These are phyloP conservation scores for Pinus albicaulis DNA, from an alignment of 75 land plant genomes.

Conservation along the genomic window DNA sequence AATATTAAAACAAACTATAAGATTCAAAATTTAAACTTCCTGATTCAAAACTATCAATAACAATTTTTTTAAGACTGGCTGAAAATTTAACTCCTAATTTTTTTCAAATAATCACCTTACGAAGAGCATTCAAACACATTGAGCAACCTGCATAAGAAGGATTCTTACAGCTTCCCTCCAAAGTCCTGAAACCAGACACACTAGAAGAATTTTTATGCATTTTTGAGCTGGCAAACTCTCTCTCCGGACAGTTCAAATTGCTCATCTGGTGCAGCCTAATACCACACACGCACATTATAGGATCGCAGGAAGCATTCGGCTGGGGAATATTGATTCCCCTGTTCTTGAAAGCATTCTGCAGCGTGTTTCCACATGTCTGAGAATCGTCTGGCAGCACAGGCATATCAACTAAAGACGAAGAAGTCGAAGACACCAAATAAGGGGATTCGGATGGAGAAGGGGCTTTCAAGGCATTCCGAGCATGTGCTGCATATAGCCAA, in stretches of 20 bases:
- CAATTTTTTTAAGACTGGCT: no score
- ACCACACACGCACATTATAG: constrained; percentile 73
- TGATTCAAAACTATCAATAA: no score
- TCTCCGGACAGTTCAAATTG: constrained; percentile 31
- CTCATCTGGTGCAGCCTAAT: constrained; percentile 58
- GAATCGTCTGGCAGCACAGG: constrained; percentile 62
- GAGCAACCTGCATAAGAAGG: constrained; percentile 72
- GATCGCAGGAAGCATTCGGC: constrained; percentile 68
- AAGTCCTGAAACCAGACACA: constrained; percentile 26
- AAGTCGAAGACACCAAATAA: background rate
- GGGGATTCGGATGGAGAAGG: constrained; percentile 6
- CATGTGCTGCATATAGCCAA: constrained; percentile 79
- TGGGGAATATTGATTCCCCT: constrained; percentile 41
- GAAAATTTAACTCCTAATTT: no score
- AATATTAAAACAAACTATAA: no score
- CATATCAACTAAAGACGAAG: background rate
- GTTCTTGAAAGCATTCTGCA: constrained; percentile 43
- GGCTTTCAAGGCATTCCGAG: constrained; percentile 41
- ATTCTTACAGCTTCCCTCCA: constrained; percentile 53
- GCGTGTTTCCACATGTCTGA: constrained; percentile 56
- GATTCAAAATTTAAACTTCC: no score
- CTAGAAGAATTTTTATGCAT: no score
- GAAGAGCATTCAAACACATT: constrained; percentile 54
- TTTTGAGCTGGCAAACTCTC: no score
- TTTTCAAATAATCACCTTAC: constrained; percentile 26